Conservation (phyloP, 2,329 filamentous ascomycete genomes). For the Alternaria arborescens region DNA sequence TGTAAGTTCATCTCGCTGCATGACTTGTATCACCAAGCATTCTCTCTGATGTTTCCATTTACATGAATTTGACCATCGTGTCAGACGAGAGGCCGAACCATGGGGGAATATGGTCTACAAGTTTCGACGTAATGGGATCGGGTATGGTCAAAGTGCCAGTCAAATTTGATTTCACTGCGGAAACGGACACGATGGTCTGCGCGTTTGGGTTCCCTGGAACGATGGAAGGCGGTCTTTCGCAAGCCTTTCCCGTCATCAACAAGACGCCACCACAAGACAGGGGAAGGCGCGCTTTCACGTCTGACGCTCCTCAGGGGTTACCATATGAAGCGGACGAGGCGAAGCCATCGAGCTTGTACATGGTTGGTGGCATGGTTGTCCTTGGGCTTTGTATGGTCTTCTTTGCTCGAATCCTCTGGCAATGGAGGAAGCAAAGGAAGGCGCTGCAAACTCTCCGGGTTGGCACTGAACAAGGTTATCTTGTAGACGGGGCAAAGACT, state of each 20-base stretch:
- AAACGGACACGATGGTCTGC: conserved; percentile 2
- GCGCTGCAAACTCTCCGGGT: not conserved
- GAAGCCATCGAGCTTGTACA: not conserved
- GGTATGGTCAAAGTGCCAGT: conserved; percentile 1
- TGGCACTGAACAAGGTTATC: not conserved
- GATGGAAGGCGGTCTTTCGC: not conserved
- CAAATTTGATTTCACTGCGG: not conserved
- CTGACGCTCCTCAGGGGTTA: not conserved
- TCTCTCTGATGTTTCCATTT: not conserved
- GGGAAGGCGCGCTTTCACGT: not conserved
- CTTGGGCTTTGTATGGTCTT: not conserved
- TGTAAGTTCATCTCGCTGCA: not conserved
- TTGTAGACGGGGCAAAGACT: not conserved
- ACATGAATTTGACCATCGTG: not conserved
- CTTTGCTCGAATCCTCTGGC: not conserved
- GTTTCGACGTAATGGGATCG: not conserved
- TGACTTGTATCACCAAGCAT: too few species aligned
- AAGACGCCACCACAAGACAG: not conserved
- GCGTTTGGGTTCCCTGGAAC: not conserved
- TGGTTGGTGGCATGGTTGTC: not conserved
- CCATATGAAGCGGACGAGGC: not conserved
- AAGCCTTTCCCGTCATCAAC: not conserved
- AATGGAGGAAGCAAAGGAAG: not conserved
- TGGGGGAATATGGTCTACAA: not conserved
- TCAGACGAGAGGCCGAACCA: not conserved